Evolutionary conservation across 1,284 basidiomycete genomes (phyloP).

Genomic region (Tetrapyrgos nigripes): DNA sequence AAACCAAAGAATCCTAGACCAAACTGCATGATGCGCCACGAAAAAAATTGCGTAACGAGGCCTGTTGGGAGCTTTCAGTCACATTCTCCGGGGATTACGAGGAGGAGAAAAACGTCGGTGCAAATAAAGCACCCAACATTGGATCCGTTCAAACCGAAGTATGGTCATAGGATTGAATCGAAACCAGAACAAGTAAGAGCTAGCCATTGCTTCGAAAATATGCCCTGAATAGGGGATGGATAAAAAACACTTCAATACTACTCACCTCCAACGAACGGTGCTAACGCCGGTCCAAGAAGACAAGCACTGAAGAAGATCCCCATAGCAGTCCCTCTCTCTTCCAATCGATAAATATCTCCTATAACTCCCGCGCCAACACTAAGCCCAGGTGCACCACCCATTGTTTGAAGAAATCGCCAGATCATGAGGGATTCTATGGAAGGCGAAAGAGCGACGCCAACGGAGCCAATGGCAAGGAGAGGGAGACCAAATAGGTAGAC

Average conservation of each 20-base stretch:
- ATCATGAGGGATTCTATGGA: conserved; percentile 58
- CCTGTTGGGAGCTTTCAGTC: conserved; percentile 3
- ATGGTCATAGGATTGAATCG: no score
- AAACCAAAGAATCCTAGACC: conserved; percentile 52
- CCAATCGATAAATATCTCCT: conserved; percentile 68
- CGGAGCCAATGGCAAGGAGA: conserved; percentile 61
- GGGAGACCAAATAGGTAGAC: conserved; percentile 70
- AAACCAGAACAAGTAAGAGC: no score
- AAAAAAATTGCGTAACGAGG: conserved; percentile 48
- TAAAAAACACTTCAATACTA: no score
- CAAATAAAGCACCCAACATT: no score
- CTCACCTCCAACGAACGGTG: conserved; percentile 40
- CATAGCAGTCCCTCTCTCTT: conserved; percentile 69
- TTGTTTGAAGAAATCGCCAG: conserved; percentile 69
- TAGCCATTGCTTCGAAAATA: no score
- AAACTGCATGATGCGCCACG: conserved; percentile 76
- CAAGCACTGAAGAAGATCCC: conserved; percentile 61
- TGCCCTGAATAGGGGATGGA: no score
- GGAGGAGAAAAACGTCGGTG: no score
- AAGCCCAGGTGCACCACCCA: conserved; percentile 60
- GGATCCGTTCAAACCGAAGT: no score
- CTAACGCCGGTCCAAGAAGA: conserved; percentile 51
- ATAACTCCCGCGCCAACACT: conserved; percentile 68
- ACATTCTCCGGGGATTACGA: no score
- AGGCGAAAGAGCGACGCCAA: conserved; percentile 61